Conservation (phyloP, 2,329 filamentous ascomycete species). For the Lachnellula suecica region DNA sequence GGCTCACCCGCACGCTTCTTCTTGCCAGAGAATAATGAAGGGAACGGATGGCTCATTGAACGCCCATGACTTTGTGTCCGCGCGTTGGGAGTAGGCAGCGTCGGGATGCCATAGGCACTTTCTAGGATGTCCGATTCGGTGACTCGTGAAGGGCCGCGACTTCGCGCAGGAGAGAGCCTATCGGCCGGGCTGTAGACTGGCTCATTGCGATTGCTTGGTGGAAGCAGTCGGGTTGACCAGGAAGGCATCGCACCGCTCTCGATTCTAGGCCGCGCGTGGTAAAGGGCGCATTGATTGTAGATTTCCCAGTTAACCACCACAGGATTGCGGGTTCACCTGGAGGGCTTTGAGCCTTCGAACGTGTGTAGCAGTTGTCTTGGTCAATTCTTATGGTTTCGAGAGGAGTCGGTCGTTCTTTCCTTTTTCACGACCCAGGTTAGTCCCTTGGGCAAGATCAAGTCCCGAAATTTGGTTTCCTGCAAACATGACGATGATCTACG, state of each 20-base stretch:
- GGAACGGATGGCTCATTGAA: conserved; percentile 80
- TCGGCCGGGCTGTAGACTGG: conserved; percentile 7
- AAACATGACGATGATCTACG: not conserved
- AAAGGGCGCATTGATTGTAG: conserved; percentile 15
- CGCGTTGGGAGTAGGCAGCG: conserved; percentile 17
- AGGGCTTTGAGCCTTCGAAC: not conserved
- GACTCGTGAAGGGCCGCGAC: conserved; percentile 20
- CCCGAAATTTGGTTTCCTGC: not conserved
- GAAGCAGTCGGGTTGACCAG: conserved; percentile 31
- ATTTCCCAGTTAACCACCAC: conserved; percentile 21
- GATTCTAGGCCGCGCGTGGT: conserved; percentile 10
- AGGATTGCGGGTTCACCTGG: conserved; percentile 1
- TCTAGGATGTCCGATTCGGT: conserved; percentile 33
- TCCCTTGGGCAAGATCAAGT: not conserved
- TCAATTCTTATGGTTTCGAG: not conserved
- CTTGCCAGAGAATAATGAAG: conserved; percentile 65
- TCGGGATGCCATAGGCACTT: conserved; percentile 32
- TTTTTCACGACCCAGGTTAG: conserved; percentile 2
- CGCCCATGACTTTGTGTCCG: conserved; percentile 26
- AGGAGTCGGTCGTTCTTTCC: conserved; percentile 7
- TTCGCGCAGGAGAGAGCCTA: conserved; percentile 18
- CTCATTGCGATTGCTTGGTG: conserved; percentile 28
- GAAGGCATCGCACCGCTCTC: conserved; percentile 31
- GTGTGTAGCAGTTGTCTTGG: not conserved
- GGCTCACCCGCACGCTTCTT: conserved; percentile 47